Evolutionary conservation across 2,329 filamentous ascomycete genomes (phyloP).

Genomic region (Aureobasidium sp.): DNA sequence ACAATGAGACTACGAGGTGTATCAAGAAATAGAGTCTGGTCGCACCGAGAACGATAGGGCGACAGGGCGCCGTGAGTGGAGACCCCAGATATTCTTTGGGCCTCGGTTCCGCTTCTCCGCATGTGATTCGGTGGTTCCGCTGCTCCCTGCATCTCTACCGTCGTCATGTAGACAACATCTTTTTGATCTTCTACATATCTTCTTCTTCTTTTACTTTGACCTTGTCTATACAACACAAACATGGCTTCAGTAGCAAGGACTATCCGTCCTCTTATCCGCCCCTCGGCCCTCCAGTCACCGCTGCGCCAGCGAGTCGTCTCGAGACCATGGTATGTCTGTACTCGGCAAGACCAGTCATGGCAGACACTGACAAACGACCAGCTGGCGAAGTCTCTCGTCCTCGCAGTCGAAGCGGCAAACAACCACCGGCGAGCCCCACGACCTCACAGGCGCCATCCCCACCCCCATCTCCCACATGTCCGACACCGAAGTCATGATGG

Average conservation of each 20-base stretch:
- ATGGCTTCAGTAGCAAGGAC: conserved; percentile 16
- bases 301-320: background rate
- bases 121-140: background rate
- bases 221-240: background rate
- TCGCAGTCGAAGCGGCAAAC: conserved; percentile 30
- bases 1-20: no score
- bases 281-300: conserved; percentile 4
- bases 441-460: conserved; percentile 71
- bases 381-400: conserved; percentile 34
- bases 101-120: conserved; percentile 2
- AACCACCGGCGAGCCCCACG: conserved; percentile 28
- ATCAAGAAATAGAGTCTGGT: background rate
- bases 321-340: background rate
- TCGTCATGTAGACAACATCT: background rate
- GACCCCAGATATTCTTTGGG: background rate
- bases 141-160: background rate
- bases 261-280: conserved; percentile 13
- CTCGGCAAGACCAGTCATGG: background rate
- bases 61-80: background rate
- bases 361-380: background rate
- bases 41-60: background rate
- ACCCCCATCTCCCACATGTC: conserved; percentile 90
- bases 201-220: no score
- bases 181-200: background rate
- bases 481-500: conserved; percentile 82